A percentile compares a stretch with the other conserved stretches of the same genome.
Evolutionary conservation across 179 eudicot species (phyloP).

Genomic region (Spergularia azorica): DNA sequence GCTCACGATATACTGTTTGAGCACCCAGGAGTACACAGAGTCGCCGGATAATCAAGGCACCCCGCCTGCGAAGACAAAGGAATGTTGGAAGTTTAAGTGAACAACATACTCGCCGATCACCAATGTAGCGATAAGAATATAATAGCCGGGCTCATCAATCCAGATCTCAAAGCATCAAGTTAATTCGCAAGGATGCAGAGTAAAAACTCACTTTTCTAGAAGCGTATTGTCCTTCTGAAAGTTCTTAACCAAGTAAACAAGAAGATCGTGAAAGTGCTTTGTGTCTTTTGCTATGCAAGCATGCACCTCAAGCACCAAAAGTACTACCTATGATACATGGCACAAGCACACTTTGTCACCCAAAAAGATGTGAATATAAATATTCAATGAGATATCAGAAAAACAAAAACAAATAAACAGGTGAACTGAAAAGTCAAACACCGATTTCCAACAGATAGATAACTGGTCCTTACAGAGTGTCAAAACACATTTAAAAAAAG

Average conservation of each 20-base stretch:
- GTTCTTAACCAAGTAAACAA: constrained; percentile 70
- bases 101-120: background rate
- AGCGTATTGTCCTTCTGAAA: constrained; percentile 76
- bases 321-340: constrained; percentile 69
- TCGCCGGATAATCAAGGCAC: constrained; percentile 90
- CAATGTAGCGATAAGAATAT: background rate
- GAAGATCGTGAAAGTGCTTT: constrained; percentile 73
- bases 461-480: no score
- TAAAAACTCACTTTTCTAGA: constrained; percentile 73
- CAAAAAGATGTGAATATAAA: background rate
- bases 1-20: constrained; percentile 89
- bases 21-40: constrained; percentile 94
- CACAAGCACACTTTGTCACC: background rate
- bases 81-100: constrained; percentile 6
- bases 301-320: constrained; percentile 95
- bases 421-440: background rate
- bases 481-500: no score
- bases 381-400: background rate
- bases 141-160: background rate
- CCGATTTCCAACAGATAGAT: no score
- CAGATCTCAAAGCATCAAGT: background rate
- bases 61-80: constrained; percentile 61
- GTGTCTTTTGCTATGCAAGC: constrained; percentile 92
- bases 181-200: constrained; percentile 12
- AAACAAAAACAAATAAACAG: background rate